These are phyloP conservation scores for Calonectria multiphialidica DNA, from an alignment of 2,329 filamentous ascomycete species.

Conservation along the genomic window DNA sequence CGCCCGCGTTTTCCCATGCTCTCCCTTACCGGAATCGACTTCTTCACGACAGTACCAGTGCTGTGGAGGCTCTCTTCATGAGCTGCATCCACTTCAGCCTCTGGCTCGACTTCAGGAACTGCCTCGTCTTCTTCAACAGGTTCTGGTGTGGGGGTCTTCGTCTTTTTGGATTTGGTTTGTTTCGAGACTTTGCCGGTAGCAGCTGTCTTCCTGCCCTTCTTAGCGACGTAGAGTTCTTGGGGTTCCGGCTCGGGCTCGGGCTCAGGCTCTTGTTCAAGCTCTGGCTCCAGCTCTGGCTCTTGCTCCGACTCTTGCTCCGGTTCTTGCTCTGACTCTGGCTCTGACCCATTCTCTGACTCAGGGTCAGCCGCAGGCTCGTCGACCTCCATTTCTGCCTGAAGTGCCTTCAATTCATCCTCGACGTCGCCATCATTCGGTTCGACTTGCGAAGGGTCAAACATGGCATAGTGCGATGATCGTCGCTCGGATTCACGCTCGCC, in stretches of 20 bases:
- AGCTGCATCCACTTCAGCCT: conserved; percentile 27
- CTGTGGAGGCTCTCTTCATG: conserved; percentile 56
- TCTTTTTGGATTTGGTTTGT: conserved; percentile 61
- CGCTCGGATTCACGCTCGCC: conserved; percentile 41
- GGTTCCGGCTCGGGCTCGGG: conserved; percentile 21
- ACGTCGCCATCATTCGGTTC: conserved; percentile 61
- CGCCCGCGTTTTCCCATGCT: conserved; percentile 41
- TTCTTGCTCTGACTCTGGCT: neutral
- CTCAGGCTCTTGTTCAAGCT: conserved; percentile 14
- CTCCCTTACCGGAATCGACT: conserved; percentile 37
- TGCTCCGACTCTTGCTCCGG: conserved; percentile 41
- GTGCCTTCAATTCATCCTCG: conserved; percentile 62
- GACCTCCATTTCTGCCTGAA: conserved; percentile 63
- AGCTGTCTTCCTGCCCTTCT: conserved; percentile 67
- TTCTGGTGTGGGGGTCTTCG: conserved; percentile 49
- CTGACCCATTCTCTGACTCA: conserved; percentile 3
- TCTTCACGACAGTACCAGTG: conserved; percentile 57
- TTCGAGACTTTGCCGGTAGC: conserved; percentile 65
- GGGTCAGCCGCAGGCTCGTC: conserved; percentile 41
- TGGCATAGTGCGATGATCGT: conserved; percentile 58
- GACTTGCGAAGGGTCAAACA: conserved; percentile 64
- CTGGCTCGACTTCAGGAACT: conserved; percentile 22
- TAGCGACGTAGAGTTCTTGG: conserved; percentile 57
- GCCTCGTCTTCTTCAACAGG: conserved; percentile 39
- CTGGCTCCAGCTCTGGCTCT: conserved; percentile 13